Percentiles rank a stretch among this genome's conserved stretches.
These are phyloP conservation scores for Trichoderma arundinaceum DNA, from an alignment of 2,329 filamentous ascomycete genomes.

Conservation along the genomic window DNA sequence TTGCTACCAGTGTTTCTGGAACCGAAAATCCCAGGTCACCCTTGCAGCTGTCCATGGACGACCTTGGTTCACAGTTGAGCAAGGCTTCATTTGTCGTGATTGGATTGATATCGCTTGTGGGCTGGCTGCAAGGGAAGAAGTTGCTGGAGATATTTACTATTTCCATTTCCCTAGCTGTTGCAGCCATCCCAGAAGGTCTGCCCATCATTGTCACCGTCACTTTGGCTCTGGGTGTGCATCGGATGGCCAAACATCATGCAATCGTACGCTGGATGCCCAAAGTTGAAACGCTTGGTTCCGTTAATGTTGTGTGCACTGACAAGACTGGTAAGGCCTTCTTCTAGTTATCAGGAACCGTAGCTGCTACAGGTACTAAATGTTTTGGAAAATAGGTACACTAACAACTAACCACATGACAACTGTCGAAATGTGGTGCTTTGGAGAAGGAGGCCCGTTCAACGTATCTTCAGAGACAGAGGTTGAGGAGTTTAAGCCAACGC, in stretches of 20 bases:
- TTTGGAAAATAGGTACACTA: conserved; percentile 68
- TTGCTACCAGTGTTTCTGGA: conserved; percentile 89
- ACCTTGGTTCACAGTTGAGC: conserved; percentile 93
- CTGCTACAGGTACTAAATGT: neutral
- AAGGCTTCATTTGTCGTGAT: conserved; percentile 97
- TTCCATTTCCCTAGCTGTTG: conserved; percentile 93
- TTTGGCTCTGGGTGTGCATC: conserved; percentile 88
- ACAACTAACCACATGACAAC: conserved; percentile 99
- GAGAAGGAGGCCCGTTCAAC: conserved; percentile 60
- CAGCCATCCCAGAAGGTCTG: conserved; percentile 92
- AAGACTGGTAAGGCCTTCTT: conserved; percentile 72
- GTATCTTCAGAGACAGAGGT: conserved; percentile 61
- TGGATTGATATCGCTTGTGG: conserved; percentile 87
- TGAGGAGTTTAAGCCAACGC: conserved; percentile 65
- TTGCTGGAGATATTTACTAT: conserved; percentile 96
- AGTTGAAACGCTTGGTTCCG: conserved; percentile 96
- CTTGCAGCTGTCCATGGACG: conserved; percentile 94
- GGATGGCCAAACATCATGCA: conserved; percentile 93
- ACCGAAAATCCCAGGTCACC: conserved; percentile 96
- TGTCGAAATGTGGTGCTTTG: conserved; percentile 95
- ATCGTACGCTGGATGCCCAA: conserved; percentile 96
- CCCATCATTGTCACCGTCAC: conserved; percentile 99
- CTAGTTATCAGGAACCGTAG: neutral
- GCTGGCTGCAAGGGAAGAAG: conserved; percentile 86
- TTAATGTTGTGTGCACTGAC: conserved; percentile 99